phyloP scores from a whole-genome alignment of 2,329 filamentous ascomycete species.

The Chaetothyriales sp. region DNA sequence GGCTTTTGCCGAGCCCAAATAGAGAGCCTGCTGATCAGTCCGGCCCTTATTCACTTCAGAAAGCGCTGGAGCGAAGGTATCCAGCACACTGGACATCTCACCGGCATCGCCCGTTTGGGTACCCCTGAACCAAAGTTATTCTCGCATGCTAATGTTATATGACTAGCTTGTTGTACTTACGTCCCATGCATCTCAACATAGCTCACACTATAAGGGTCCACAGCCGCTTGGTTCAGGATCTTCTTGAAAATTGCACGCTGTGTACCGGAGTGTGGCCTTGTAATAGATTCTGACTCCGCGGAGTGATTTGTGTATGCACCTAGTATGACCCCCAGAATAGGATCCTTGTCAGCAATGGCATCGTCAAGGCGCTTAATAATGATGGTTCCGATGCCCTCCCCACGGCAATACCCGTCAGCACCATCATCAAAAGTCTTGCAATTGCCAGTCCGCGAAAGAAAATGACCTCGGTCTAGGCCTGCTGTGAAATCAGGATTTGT shows the following conservation, averaged over 20 bases:
- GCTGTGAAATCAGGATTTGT: slow-evolving; percentile 71
- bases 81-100: slow-evolving; percentile 25
- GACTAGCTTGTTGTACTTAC: no score
- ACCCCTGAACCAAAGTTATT: slow-evolving; percentile 20
- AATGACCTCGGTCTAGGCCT: slow-evolving; percentile 61
- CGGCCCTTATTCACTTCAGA: slow-evolving; percentile 9
- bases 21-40: slow-evolving; percentile 21
- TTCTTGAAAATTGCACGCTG: slow-evolving; percentile 26
- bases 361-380: slow-evolving; percentile 69
- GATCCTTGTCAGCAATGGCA: slow-evolving; percentile 59
- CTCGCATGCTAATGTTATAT: no score
- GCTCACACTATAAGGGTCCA: slow-evolving; percentile 25
- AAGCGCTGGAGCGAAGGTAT: slow-evolving; percentile 22
- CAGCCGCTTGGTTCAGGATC: slow-evolving; percentile 24
- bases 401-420: slow-evolving; percentile 72
- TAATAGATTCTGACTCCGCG: slow-evolving; percentile 28
- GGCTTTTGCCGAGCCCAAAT: slow-evolving; percentile 24
- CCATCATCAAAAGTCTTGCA: slow-evolving; percentile 71
- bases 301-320: slow-evolving; percentile 70
- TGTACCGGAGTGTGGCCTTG: slow-evolving; percentile 28
- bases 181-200: slow-evolving; percentile 29
- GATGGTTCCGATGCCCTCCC: slow-evolving; percentile 60
- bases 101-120: slow-evolving; percentile 29
- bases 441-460: slow-evolving; percentile 60
- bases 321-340: slow-evolving; percentile 55